These are phyloP conservation scores for Saxophila tyrrhenica DNA, from an alignment of 495 filamentous ascomycete species.

Conservation along the genomic window DNA sequence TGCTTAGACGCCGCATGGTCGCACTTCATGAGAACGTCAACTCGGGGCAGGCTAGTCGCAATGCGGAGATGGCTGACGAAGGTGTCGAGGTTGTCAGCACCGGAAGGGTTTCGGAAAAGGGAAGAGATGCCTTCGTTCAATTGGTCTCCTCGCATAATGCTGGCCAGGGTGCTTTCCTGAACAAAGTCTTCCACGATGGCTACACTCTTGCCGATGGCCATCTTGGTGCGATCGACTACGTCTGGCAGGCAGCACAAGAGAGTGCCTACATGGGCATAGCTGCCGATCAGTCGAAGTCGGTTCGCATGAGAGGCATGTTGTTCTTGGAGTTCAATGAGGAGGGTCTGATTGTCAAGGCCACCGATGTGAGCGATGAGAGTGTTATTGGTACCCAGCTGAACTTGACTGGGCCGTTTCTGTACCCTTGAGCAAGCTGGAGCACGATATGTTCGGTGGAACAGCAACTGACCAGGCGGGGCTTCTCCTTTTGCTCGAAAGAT, in stretches of 20 bases:
- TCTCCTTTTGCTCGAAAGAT: too few species aligned
- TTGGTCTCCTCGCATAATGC: background rate
- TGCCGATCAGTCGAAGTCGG: background rate
- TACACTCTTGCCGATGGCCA: background rate
- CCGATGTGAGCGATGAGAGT: background rate
- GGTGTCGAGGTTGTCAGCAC: background rate
- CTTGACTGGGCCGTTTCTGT: background rate
- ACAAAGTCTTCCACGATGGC: background rate
- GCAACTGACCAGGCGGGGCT: too few species aligned
- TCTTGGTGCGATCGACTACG: background rate
- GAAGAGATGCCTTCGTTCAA: background rate
- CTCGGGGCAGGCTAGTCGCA: background rate
- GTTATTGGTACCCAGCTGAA: background rate
- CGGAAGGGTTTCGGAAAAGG: background rate
- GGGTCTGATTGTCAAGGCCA: background rate
- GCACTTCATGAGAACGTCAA: background rate
- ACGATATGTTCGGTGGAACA: too few species aligned
- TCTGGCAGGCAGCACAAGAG: constrained; percentile 1
- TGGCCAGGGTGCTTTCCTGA: background rate
- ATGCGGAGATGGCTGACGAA: background rate
- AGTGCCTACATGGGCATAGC: background rate
- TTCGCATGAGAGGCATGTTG: background rate
- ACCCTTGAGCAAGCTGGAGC: background rate
- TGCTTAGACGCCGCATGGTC: background rate
- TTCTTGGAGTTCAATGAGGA: background rate